phyloP scores from a whole-genome alignment of 768 basidiomycete genomes.

The Porphyrellus cyaneotinctus region DNA sequence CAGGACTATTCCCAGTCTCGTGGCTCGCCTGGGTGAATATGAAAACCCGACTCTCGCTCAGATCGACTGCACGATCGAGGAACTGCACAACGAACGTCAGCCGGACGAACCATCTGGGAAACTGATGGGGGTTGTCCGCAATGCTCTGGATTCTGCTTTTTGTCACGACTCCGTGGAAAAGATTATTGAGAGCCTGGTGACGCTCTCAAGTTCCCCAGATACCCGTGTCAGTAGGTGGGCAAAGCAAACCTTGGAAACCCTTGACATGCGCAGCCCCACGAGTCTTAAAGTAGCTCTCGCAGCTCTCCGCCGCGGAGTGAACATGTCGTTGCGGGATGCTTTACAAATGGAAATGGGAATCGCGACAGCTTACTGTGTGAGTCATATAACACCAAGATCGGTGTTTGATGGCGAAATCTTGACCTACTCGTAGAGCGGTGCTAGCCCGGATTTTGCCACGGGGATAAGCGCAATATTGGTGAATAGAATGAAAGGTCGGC shows the following conservation, averaged over 20 bases:
- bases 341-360: slow-evolving; percentile 85
- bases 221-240: slow-evolving; percentile 69
- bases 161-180: slow-evolving; percentile 61
- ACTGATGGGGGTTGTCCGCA: slow-evolving; percentile 58
- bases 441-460: slow-evolving; percentile 76
- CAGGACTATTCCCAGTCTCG: slow-evolving; percentile 63
- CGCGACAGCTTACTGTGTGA: slow-evolving; percentile 85
- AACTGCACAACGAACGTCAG: slow-evolving; percentile 54
- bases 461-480: slow-evolving; percentile 73
- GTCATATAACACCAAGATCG: slow-evolving; percentile 31
- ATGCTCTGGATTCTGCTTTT: slow-evolving; percentile 83
- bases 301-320: slow-evolving; percentile 70
- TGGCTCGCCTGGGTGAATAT: slow-evolving; percentile 56
- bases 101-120: slow-evolving; percentile 49
- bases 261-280: slow-evolving; percentile 81
- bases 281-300: slow-evolving; percentile 86
- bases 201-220: slow-evolving; percentile 38
- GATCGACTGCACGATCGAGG: slow-evolving; percentile 69
- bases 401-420: slow-evolving; percentile 12
- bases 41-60: slow-evolving; percentile 37
- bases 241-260: slow-evolving; percentile 51
- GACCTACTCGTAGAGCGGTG: slow-evolving; percentile 52
- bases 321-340: slow-evolving; percentile 56
- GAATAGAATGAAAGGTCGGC: slow-evolving; percentile 47
- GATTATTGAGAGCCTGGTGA: slow-evolving; percentile 56